phyloP scores from a whole-genome alignment of 176 grass and related monocot genomes.

The Olyra latifolia region DNA sequence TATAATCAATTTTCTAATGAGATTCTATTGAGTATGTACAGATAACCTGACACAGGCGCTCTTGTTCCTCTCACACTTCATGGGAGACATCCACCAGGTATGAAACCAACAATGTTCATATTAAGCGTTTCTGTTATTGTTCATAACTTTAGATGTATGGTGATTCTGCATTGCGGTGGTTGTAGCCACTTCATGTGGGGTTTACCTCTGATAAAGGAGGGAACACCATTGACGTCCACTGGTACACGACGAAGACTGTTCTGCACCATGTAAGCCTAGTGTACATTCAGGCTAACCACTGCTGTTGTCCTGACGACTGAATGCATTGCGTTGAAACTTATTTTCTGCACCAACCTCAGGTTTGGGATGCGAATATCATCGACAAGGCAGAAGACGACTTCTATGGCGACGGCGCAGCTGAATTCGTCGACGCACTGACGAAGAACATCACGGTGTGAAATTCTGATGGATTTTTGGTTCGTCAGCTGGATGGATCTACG shows the following conservation, averaged over 20 bases:
- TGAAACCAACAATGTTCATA: neutral
- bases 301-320: neutral
- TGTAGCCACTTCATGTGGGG: slow-evolving; percentile 69
- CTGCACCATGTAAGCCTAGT: slow-evolving; percentile 57
- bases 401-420: neutral
- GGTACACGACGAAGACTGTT: slow-evolving; percentile 61
- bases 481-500: neutral
- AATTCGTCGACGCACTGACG: slow-evolving; percentile 20
- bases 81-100: slow-evolving; percentile 75
- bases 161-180: neutral
- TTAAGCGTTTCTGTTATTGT: neutral
- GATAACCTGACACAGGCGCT: slow-evolving; percentile 75
- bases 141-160: neutral
- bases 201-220: slow-evolving; percentile 65
- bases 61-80: slow-evolving; percentile 68
- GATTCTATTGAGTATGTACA: neutral
- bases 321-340: neutral
- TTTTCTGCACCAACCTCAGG: slow-evolving; percentile 16
- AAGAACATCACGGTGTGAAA: slow-evolving; percentile 43
- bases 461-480: neutral
- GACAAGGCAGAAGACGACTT: slow-evolving; percentile 31
- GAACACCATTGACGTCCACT: slow-evolving; percentile 61
- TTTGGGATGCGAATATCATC: slow-evolving; percentile 50
- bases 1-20: too few species aligned
- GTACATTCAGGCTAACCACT: neutral